A percentile compares a stretch with the other conserved stretches of the same genome.
Conservation (phyloP, 2,329 filamentous ascomycete species). For the Dryadomyces quercus-mongolicae region DNA sequence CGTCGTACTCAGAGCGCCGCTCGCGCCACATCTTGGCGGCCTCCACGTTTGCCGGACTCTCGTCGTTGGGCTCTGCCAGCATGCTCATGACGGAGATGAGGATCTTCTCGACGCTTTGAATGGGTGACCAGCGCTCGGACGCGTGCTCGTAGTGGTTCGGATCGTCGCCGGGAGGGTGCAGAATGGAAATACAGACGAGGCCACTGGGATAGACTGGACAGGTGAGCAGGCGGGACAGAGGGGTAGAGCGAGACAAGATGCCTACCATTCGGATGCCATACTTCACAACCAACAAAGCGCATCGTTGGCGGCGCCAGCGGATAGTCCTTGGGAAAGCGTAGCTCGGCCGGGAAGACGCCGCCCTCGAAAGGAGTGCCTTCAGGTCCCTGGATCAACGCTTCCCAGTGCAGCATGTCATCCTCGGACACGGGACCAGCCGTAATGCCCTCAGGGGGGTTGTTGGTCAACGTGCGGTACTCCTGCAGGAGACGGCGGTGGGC, state of each 20-base stretch:
- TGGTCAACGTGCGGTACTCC: constrained; percentile 89
- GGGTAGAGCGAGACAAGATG: neutral
- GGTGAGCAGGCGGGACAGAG: constrained; percentile 1
- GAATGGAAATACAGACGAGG: constrained; percentile 94
- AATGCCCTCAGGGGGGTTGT: constrained; percentile 94
- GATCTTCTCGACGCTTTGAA: constrained; percentile 96
- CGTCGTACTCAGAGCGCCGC: constrained; percentile 70
- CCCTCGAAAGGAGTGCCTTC: constrained; percentile 94
- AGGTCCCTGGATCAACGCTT: constrained; percentile 89
- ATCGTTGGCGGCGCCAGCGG: constrained; percentile 92
- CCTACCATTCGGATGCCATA: constrained; percentile 93
- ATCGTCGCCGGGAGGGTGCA: constrained; percentile 91
- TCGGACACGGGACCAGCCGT: constrained; percentile 86
- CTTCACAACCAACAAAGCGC: constrained; percentile 74
- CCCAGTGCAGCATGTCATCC: constrained; percentile 93
- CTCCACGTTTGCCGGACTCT: constrained; percentile 92
- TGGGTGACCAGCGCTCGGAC: constrained; percentile 89
- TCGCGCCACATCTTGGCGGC: constrained; percentile 96
- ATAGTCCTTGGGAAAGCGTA: constrained; percentile 93
- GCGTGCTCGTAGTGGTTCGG: constrained; percentile 98
- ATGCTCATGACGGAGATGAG: constrained; percentile 96
- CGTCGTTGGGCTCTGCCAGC: constrained; percentile 93
- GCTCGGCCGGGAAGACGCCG: constrained; percentile 86
- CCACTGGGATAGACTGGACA: constrained; percentile 74
- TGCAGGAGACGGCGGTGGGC: constrained; percentile 76